A percentile compares a stretch with the other conserved stretches of the same genome.
Conservation (phyloP, 495 filamentous ascomycete species). For the Tuber calosporum region DNA sequence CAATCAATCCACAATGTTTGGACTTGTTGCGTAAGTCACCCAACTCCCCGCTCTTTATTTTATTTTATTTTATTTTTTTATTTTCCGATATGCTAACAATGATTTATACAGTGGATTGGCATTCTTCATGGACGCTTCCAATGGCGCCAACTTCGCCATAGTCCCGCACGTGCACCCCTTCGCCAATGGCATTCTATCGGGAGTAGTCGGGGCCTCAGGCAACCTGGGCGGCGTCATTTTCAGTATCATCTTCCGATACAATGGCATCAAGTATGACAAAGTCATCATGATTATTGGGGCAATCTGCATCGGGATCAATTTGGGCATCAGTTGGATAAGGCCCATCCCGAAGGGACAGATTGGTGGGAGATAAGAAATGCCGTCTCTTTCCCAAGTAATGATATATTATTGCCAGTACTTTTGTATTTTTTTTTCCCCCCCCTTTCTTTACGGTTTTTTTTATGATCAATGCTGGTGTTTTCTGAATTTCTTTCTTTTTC, state of each 20-base stretch:
- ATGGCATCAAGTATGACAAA: slow-evolving; percentile 57
- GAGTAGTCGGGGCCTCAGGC: slow-evolving; percentile 67
- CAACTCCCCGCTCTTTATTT: slow-evolving; percentile 10
- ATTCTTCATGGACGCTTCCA: slow-evolving; percentile 75
- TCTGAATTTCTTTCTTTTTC: neutral
- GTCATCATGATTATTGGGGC: slow-evolving; percentile 76
- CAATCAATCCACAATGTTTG: slow-evolving; percentile 60
- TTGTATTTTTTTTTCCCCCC: neutral
- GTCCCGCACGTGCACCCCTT: slow-evolving; percentile 77
- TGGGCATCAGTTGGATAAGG: slow-evolving; percentile 63
- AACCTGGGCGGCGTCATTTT: slow-evolving; percentile 84
- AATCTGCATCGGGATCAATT: slow-evolving; percentile 61
- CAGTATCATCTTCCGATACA: slow-evolving; percentile 76
- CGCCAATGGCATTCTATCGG: slow-evolving; percentile 68
- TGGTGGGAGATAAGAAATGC: neutral
- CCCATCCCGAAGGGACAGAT: slow-evolving; percentile 58
- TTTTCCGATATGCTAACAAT: neutral
- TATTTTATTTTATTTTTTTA: neutral
- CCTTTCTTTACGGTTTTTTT: neutral
- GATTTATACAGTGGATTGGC: slow-evolving; percentile 49
- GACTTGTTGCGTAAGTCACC: slow-evolving; percentile 52
- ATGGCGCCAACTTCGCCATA: slow-evolving; percentile 78
- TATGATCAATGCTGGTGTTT: neutral
- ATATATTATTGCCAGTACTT: neutral
- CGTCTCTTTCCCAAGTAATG: neutral